Conservation (phyloP, 495 filamentous ascomycete species). For the Pseudoneurospora amorphoporcata region DNA sequence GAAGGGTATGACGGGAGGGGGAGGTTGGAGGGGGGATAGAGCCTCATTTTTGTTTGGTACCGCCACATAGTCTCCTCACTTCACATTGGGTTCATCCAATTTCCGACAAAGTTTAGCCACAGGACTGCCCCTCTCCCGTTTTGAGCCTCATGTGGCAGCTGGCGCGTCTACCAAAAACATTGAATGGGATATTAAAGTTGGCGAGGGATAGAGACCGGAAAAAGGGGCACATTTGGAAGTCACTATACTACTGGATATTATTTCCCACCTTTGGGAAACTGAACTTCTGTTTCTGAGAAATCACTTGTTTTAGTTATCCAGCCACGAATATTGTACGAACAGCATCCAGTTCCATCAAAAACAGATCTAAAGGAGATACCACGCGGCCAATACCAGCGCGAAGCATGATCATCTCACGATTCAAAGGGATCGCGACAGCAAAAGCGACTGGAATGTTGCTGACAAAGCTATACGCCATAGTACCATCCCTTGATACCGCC, state of each 20-base stretch:
- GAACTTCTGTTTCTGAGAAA: background rate
- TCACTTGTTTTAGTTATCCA: background rate
- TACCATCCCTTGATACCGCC: background rate
- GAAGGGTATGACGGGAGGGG: background rate
- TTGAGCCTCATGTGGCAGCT: background rate
- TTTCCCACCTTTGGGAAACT: background rate
- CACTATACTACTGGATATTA: background rate
- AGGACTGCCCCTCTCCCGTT: background rate
- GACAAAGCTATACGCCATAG: background rate
- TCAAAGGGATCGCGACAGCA: background rate
- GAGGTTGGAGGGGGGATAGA: background rate
- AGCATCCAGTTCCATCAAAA: no score
- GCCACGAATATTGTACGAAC: background rate
- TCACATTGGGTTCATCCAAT: background rate
- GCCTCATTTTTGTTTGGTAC: background rate
- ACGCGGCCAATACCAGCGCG: no score
- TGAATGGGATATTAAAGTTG: background rate
- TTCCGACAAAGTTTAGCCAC: background rate
- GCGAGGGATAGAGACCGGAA: background rate
- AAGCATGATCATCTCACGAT: background rate
- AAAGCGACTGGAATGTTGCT: background rate
- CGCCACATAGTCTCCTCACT: background rate
- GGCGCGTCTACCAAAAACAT: background rate
- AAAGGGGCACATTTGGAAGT: background rate
- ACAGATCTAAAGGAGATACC: no score